A percentile compares a stretch with the other conserved stretches of the same genome.
Conservation (phyloP, 2,329 filamentous ascomycete species). For the Penicillium verrucosum region DNA sequence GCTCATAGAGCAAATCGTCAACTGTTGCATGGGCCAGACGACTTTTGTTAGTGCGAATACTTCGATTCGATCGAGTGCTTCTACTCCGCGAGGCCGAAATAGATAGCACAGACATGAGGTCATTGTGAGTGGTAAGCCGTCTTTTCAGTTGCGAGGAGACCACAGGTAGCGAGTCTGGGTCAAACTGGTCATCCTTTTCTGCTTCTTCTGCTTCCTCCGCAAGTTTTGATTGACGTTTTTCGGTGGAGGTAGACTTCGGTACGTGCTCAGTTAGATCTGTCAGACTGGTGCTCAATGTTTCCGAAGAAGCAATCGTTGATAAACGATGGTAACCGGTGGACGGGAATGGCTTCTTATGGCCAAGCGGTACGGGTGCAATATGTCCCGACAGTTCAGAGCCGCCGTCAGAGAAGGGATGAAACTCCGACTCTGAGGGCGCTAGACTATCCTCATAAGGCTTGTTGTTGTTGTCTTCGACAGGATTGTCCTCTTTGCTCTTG, state of each 20-base stretch:
- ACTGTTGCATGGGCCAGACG: constrained; percentile 66
- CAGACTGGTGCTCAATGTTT: constrained; percentile 45
- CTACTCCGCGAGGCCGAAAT: constrained; percentile 58
- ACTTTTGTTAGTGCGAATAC: constrained; percentile 70
- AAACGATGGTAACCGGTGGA: constrained; percentile 53
- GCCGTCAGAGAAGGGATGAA: constrained; percentile 32
- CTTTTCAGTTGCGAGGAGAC: constrained; percentile 58
- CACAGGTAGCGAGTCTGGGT: constrained; percentile 45
- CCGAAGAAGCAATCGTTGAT: constrained; percentile 58
- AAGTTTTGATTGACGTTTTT: neutral
- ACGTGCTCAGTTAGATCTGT: constrained; percentile 15
- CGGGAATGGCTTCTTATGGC: constrained; percentile 48
- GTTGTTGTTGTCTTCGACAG: constrained; percentile 9
- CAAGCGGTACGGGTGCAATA: constrained; percentile 40
- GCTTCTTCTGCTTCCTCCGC: constrained; percentile 23
- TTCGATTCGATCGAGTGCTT: constrained; percentile 73
- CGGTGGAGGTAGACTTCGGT: neutral
- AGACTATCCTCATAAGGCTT: constrained; percentile 24
- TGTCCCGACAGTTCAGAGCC: constrained; percentile 37
- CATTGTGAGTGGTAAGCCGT: constrained; percentile 83
- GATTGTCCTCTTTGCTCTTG: constrained; percentile 15
- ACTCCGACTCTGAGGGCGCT: constrained; percentile 27
- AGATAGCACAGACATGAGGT: constrained; percentile 89
- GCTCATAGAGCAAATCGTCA: constrained; percentile 72
- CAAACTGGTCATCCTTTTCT: constrained; percentile 44